Evolutionary conservation across 2,329 filamentous ascomycete genomes (phyloP).

Genomic region (Talaromyces islandicus): DNA sequence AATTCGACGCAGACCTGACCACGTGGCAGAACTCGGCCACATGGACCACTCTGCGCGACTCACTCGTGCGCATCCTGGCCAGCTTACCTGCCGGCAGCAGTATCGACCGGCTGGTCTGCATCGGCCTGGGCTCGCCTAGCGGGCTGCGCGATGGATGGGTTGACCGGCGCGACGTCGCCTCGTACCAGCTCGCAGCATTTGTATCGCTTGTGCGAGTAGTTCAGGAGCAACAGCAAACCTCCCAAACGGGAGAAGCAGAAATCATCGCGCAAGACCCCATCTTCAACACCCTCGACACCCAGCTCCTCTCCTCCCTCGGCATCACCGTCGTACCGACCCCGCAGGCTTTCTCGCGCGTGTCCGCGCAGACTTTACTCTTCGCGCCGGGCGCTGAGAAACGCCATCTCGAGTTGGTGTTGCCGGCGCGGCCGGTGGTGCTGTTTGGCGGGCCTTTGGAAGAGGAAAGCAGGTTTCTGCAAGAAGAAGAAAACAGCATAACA

Average conservation of each 20-base stretch:
- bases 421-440: constrained; percentile 46
- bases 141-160: constrained; percentile 39
- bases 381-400: constrained; percentile 53
- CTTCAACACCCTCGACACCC: constrained; percentile 38
- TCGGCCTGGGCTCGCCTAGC: constrained; percentile 37
- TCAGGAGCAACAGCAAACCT: neutral
- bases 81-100: neutral
- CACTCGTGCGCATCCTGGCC: constrained; percentile 10
- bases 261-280: constrained; percentile 50
- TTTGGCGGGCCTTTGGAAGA: constrained; percentile 47
- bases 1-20: constrained; percentile 21
- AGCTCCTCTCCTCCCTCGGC: constrained; percentile 28
- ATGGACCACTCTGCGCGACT: constrained; percentile 22
- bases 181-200: constrained; percentile 37
- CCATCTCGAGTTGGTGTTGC: constrained; percentile 48
- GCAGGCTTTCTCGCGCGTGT: constrained; percentile 46
- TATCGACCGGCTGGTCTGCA: constrained; percentile 29
- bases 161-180: constrained; percentile 33
- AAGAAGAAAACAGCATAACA: neutral
- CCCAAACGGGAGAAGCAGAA: neutral
- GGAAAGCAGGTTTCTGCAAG: neutral
- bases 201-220: constrained; percentile 20
- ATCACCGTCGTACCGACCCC: constrained; percentile 44
- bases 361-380: constrained; percentile 49
- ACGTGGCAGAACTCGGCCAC: constrained; percentile 7